Base-by-base conservation (phyloP, 1,284 basidiomycete genomes). In the Microbotryomycetes sp. region DNA sequence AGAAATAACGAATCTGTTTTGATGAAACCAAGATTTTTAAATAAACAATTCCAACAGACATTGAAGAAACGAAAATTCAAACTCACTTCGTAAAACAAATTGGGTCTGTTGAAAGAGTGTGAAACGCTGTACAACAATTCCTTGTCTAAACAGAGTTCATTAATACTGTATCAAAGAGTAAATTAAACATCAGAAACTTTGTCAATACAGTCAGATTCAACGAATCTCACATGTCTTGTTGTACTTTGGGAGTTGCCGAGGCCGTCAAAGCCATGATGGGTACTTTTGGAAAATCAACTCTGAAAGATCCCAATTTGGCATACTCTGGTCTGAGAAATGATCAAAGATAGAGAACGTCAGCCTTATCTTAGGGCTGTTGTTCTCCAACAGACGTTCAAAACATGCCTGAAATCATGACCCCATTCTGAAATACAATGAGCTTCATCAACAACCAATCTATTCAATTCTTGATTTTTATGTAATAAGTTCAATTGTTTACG, bases 221-320 rank as follows among this genome's bases (percentile, higher is more conserved):
- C 7, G 5, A 29, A 31, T 22, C 30, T 28, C 6, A 58, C 68
- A 92, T 88, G 70, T 90, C 87, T 16, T 78, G 75, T 64, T 86
- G 84, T 6, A 91, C 87, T 46, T 54, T 49, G 31, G 60, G 56
- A 14, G 85, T 89, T 2, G 87, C 87, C 7, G 86, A 87, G 0
- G 87, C 86, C 1, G 87, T 89, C n/a, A 89, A 75, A 5, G 87
- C 87, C 81, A 89, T 92, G 64, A 92, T 86, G 0, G 89, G 89
- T 0, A 92, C 81, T 55, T 80, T 78, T 0, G 83, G 83, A 71
- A 85, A 92, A 23, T 79, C 79, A 31, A 82, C 77, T 1, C 89
- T 80, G 73, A 92, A 89, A 25, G 78, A 76, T 6, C 87, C 86
- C 5, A 93, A 79, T 42, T 79, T 80, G 49, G 86, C 78, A 72